phyloP scores from a whole-genome alignment of 345 rosid genomes.

The Carallia pectinifolia region DNA sequence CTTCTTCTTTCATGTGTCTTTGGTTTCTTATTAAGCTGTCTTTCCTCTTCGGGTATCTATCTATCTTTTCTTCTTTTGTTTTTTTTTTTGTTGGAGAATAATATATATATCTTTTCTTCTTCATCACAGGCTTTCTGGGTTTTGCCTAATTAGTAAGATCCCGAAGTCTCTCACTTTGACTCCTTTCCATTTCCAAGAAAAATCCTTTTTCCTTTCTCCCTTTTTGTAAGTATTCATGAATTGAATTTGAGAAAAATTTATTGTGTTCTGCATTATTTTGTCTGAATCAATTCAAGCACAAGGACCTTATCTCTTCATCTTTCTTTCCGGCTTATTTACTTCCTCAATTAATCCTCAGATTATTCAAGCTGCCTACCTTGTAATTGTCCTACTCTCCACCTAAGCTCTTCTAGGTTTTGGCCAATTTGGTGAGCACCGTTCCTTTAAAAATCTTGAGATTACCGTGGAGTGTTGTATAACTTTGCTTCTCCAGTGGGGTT shows the following conservation, averaged over 20 bases:
- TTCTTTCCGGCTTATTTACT: not conserved
- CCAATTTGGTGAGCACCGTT: slow-evolving; percentile 16
- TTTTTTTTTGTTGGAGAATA: not conserved
- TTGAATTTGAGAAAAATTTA: slow-evolving; percentile 3
- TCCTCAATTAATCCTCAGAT: not conserved
- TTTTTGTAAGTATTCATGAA: too few species aligned
- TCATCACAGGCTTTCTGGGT: slow-evolving; percentile 1
- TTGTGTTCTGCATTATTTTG: not conserved
- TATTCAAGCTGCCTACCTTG: slow-evolving; percentile 12
- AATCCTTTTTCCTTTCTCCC: slow-evolving; percentile 1
- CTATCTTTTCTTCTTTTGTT: not conserved
- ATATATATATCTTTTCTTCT: not conserved
- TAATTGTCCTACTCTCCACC: not conserved
- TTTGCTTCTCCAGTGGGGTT: not conserved
- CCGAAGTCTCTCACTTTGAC: slow-evolving; percentile 2
- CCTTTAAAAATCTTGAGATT: not conserved
- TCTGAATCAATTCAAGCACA: not conserved
- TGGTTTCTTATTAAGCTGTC: not conserved
- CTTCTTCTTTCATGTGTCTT: not conserved
- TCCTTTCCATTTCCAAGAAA: not conserved
- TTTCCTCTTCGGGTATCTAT: slow-evolving; percentile 9
- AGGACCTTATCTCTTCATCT: not conserved
- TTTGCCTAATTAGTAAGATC: slow-evolving; percentile 20
- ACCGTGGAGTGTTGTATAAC: not conserved
- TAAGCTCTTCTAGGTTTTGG: slow-evolving; percentile 20